Percentiles rank a stretch among this genome's conserved stretches.
phyloP scores from a whole-genome alignment of 768 basidiomycete species.

The Daedaleopsis sinensis region DNA sequence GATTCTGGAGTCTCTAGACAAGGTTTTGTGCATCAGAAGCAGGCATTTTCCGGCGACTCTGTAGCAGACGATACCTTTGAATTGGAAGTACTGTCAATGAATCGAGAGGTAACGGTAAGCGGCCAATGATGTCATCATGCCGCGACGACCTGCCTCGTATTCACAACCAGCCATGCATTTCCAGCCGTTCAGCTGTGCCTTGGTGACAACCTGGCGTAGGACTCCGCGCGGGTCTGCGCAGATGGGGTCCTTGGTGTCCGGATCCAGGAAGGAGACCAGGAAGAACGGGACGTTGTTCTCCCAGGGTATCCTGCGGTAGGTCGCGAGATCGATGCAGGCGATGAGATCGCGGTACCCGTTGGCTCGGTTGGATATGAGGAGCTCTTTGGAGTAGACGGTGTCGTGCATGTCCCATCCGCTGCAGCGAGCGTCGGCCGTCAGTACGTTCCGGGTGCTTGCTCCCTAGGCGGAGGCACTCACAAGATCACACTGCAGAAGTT shows the following conservation, averaged over 20 bases:
- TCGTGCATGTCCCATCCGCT: constrained; percentile 97
- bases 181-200: constrained; percentile 50
- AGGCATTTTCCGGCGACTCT: too few relatives aligned
- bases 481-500: constrained; percentile 95
- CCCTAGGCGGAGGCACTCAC: constrained; percentile 44
- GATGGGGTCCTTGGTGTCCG: constrained; percentile 77
- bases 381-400: constrained; percentile 77
- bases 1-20: constrained; percentile 76
- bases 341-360: constrained; percentile 93
- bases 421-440: not conserved
- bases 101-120: constrained; percentile 15
- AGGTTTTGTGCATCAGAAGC: too few relatives aligned
- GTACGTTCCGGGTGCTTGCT: not conserved
- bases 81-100: constrained; percentile 76
- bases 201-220: constrained; percentile 58
- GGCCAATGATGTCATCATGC: constrained; percentile 1
- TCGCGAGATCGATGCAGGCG: constrained; percentile 85
- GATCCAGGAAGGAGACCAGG: constrained; percentile 87
- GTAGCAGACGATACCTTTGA: constrained; percentile 60
- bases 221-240: constrained; percentile 87
- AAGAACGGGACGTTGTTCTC: constrained; percentile 93
- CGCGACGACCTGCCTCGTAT: constrained; percentile 69
- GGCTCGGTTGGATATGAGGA: constrained; percentile 85
- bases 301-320: constrained; percentile 90
- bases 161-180: constrained; percentile 87